These are phyloP conservation scores for Sesbania bispinosa DNA, from an alignment of 306 rosid species.

Conservation along the genomic window DNA sequence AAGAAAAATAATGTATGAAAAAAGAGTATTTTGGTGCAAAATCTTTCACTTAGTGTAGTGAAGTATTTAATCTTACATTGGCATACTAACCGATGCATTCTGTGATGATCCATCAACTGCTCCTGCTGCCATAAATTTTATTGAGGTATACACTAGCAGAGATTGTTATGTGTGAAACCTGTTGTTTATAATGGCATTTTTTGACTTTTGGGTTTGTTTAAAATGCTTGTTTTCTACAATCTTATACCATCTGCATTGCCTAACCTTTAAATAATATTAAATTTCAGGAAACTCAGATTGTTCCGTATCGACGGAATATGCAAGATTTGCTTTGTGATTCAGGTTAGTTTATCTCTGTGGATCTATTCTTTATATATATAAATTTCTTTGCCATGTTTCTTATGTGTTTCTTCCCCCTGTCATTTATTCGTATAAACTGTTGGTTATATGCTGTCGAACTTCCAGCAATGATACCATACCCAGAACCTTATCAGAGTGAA, in stretches of 20 bases:
- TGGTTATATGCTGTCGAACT: conserved; percentile 40
- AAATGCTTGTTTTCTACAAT: not conserved
- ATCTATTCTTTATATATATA: conserved; percentile 20
- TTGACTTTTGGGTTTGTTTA: conserved; percentile 19
- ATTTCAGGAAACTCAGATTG: conserved; percentile 87
- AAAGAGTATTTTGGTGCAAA: not conserved
- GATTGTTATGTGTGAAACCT: not conserved
- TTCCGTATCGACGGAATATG: conserved; percentile 83
- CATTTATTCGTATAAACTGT: conserved; percentile 30
- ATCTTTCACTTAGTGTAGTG: not conserved
- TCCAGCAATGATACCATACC: conserved; percentile 90
- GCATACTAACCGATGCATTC: conserved; percentile 2
- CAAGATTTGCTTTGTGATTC: conserved; percentile 96
- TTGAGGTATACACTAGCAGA: not conserved
- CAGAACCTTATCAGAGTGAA: conserved; percentile 93
- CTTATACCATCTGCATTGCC: conserved; percentile 9
- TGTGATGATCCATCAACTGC: not conserved
- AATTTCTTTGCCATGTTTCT: too few species aligned
- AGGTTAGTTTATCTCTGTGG: conserved; percentile 50
- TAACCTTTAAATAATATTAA: conserved; percentile 24
- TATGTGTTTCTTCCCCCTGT: too few species aligned
- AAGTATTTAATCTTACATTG: not conserved
- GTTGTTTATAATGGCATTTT: conserved; percentile 11
- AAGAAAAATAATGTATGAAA: not conserved
- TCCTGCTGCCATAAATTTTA: not conserved